Evolutionary conservation across 495 filamentous ascomycete genomes (phyloP), one percentile per base, ranked within the genome.

Genomic region (Penicillium atrosanguineum): DNA sequence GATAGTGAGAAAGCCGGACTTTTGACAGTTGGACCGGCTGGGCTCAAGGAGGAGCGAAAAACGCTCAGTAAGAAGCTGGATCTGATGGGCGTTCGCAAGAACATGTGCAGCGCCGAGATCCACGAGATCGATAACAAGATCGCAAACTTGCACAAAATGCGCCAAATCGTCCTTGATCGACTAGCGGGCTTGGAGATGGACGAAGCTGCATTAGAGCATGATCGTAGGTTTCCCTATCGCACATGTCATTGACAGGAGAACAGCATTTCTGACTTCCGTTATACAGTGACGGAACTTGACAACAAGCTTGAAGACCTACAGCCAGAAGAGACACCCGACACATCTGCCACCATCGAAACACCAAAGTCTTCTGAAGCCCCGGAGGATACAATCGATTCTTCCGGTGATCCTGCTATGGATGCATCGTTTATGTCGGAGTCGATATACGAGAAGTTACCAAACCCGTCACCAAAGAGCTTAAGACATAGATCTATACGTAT

Each of bases 91-190:
- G 81, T 99, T 38, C 83, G 95, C 48, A 99, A 97, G 68, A 96
- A 96, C 57, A 96, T 99, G 94, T 91, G 91, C 64, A 93, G 90
- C 61, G 83, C 89, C 52, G 94, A 99, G 69, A 97, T 99, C 44
- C 84, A 84, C 39, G 94, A 99, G 65, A 95, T 99, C 46, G 94
- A 99, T 67, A 91, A 86, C 71, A 99, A 97, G 71, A 90, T 99
- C 37, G 81, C 91, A 29, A 99, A 97, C 68, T 75, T 97, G 48
- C 87, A 91, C 59, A 89, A 83, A 48, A 97, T 96, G 90, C 87
- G 94, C 59, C 87, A 87, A 70, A 96, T 97, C 51, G 87, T 97
- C 19, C 68, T 99, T 36, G 93, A 96, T 48, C 81, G 95, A 59
- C 70, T 99, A 58, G 93, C 91, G 4, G 83, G 78, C n/a, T 71